These are phyloP conservation scores for Wickerhamiella galacta DNA, from an alignment of 805 yeast species.

Conservation along the genomic window DNA sequence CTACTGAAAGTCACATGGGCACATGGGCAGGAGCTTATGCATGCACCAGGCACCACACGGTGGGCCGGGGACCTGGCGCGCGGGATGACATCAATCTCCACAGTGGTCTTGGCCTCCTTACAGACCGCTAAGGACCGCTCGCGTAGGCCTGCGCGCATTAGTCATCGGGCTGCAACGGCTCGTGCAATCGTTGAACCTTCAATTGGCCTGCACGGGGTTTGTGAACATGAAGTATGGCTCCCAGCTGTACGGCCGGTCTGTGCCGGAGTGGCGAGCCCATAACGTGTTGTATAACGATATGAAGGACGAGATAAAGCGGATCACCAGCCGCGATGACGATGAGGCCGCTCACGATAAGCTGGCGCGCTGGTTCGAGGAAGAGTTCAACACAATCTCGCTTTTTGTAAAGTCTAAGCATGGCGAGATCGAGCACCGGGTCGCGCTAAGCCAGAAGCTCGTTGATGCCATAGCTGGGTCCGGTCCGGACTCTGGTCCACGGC, in stretches of 20 bases:
- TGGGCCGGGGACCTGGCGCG: not conserved
- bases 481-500: not conserved
- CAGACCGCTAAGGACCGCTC: too few relatives aligned
- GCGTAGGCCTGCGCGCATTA: too few relatives aligned
- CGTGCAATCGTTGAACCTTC: not conserved
- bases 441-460: constrained; percentile 25
- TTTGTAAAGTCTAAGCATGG: constrained; percentile 54
- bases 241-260: constrained; percentile 55
- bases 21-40: too few relatives aligned
- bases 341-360: constrained; percentile 7
- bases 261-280: constrained; percentile 76
- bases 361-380: constrained; percentile 8
- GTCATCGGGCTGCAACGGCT: too few relatives aligned
- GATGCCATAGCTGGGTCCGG: constrained; percentile 17
- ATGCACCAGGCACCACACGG: not conserved
- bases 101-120: too few relatives aligned
- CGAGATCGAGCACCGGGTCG: constrained; percentile 41
- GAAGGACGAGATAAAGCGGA: constrained; percentile 44
- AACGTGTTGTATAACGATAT: constrained; percentile 71
- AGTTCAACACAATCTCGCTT: constrained; percentile 25
- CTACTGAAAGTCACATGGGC: too few relatives aligned
- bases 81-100: not conserved
- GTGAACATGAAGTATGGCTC: constrained; percentile 68
- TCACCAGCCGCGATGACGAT: constrained; percentile 25
- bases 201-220: not conserved